phyloP scores from a whole-genome alignment of 129 eudicot genomes.

The Pittosporum tobira region DNA sequence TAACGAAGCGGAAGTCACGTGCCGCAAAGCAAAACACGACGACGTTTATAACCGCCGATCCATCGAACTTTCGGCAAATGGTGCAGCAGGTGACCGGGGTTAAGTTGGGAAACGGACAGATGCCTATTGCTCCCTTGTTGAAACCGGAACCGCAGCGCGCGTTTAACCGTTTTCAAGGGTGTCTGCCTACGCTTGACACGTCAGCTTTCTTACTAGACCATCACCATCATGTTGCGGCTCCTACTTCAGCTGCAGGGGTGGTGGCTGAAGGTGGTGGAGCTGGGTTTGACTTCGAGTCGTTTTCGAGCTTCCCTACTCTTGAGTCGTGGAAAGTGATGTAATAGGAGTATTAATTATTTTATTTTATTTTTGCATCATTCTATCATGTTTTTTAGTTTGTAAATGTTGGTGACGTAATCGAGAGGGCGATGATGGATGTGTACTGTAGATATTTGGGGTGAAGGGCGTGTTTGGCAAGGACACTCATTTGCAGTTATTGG shows the following conservation, averaged over 20 bases:
- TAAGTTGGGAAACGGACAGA: constrained; percentile 25
- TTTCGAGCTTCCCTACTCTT: constrained; percentile 70
- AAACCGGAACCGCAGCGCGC: constrained; percentile 70
- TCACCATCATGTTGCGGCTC: constrained; percentile 20
- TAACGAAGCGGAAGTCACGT: constrained; percentile 57
- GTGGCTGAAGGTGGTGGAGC: constrained; percentile 31
- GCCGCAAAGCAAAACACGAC: constrained; percentile 65
- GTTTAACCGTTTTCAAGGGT: constrained; percentile 33
- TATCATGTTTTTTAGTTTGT: too few relatives aligned
- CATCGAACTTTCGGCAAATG: constrained; percentile 77
- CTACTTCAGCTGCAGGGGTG: constrained; percentile 11
- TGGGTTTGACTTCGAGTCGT: constrained; percentile 45
- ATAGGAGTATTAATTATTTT: not conserved
- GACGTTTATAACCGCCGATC: constrained; percentile 77
- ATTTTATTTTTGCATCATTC: not conserved
- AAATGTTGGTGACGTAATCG: not conserved
- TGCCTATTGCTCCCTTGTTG: constrained; percentile 29
- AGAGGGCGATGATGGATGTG: not conserved
- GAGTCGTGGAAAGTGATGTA: constrained; percentile 61
- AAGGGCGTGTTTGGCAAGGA: constrained; percentile 3
- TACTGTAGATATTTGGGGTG: not conserved
- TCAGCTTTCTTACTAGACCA: constrained; percentile 61
- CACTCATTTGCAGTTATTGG: not conserved
- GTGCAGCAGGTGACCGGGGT: constrained; percentile 94
- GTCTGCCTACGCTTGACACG: constrained; percentile 69